Base-by-base conservation (phyloP, 139 green algal species). In the Ettlia oleoabundans region DNA sequence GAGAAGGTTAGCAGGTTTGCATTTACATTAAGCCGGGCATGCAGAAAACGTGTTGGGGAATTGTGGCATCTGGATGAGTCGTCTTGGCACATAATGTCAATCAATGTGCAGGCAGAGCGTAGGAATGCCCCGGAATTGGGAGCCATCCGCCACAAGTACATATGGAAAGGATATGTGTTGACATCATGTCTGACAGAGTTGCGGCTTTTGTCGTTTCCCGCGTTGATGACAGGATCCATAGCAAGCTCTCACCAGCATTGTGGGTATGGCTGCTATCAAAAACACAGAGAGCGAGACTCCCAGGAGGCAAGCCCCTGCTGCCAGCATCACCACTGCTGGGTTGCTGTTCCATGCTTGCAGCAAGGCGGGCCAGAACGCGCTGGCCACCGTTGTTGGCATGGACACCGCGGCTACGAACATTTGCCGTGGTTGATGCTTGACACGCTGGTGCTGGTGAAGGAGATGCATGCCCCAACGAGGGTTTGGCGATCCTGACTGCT, bases 211-310 rank as follows among this genome's bases (percentile, higher is more conserved):
- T 24, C 47, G 47, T 58, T 10, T 15, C 10, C 10, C 47, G 15
- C 13, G 33, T 26, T 28, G 24, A 24, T n/a, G n/a, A n/a, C n/a
- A n/a, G n/a, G n/a, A n/a, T n/a, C n/a, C n/a, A n/a, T n/a, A n/a
- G n/a, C n/a, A n/a, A n/a, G n/a, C n/a, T n/a, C 80, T 67, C 24
- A 81, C 80, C 71, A 86, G 41, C 41, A 89, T 35, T 9, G 80
- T 68, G 15, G 85, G 85, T 21, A 89, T 84, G 51, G 85, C 69
- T 4, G 75, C 80, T 9, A 86, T 37, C 8, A 89, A 41, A 21
- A 86, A 66, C 37, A 75, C 35, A n/a, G 66, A 84, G 2, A 89
- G 62, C 6, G 85, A 41, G 22, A 82, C 53, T 3, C 53, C 66
- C 3, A 80, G 53, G 35, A 86, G 35, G 62, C 43, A 84, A n/a